phyloP scores from a whole-genome alignment of 2,329 filamentous ascomycete species.

The Cordyceps militaris region DNA sequence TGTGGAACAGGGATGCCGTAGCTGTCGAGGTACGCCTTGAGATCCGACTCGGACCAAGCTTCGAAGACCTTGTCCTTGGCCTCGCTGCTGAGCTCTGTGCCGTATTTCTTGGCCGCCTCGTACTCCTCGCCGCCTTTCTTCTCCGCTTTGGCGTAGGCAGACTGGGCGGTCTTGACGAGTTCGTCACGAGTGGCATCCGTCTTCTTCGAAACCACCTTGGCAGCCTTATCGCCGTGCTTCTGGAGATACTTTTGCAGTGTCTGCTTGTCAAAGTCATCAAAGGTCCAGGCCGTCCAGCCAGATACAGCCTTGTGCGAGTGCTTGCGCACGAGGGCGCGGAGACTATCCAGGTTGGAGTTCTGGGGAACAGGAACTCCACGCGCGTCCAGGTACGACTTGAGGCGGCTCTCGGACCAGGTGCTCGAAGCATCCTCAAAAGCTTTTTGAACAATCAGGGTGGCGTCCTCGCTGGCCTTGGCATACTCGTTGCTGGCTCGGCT shows the following conservation, averaged over 20 bases:
- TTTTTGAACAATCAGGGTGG: slow-evolving; percentile 53
- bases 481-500: slow-evolving; percentile 70
- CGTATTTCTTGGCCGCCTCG: slow-evolving; percentile 64
- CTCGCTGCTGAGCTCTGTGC: slow-evolving; percentile 56
- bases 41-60: slow-evolving; percentile 63
- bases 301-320: slow-evolving; percentile 62
- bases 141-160: slow-evolving; percentile 53
- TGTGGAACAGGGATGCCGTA: slow-evolving; percentile 65
- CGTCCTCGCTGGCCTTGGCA: slow-evolving; percentile 66
- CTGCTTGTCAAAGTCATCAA: slow-evolving; percentile 67
- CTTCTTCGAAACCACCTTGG: slow-evolving; percentile 54
- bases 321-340: slow-evolving; percentile 67
- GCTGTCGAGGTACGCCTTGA: slow-evolving; percentile 73
- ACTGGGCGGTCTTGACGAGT: slow-evolving; percentile 57
- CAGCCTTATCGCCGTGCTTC: slow-evolving; percentile 45
- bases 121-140: slow-evolving; percentile 49
- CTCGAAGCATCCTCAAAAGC: slow-evolving; percentile 57
- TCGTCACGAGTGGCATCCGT: slow-evolving; percentile 65
- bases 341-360: slow-evolving; percentile 61
- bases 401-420: slow-evolving; percentile 66
- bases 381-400: slow-evolving; percentile 72
- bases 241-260: slow-evolving; percentile 56
- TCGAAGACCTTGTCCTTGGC: slow-evolving; percentile 64
- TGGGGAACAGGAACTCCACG: slow-evolving; percentile 72
- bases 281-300: slow-evolving; percentile 68